phyloP scores from a whole-genome alignment of 129 eudicot genomes.

The Apium graveolens region DNA sequence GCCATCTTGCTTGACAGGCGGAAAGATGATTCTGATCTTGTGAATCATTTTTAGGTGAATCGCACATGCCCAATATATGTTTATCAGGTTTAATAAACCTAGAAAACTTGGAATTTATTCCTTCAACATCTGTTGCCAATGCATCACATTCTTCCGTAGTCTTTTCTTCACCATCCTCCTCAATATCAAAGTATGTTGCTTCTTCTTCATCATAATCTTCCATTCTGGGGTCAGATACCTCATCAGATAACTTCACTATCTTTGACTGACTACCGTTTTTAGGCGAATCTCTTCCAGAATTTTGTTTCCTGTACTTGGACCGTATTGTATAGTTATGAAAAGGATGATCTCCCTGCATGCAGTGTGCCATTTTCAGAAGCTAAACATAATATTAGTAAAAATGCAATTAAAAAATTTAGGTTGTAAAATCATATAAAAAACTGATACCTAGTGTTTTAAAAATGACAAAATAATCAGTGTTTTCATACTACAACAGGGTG shows the following conservation, averaged over 20 bases:
- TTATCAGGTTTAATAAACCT: conserved; percentile 10
- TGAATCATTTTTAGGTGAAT: conserved; percentile 14
- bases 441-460: too few relatives aligned
- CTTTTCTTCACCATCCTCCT: conserved; percentile 33
- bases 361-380: neutral
- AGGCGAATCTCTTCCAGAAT: conserved; percentile 23
- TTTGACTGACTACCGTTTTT: conserved; percentile 29
- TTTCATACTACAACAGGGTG: neutral
- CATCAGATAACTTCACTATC: conserved; percentile 31
- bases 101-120: conserved; percentile 11
- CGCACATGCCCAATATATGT: conserved; percentile 8
- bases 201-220: conserved; percentile 29
- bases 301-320: conserved; percentile 55
- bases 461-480: neutral
- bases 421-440: too few relatives aligned
- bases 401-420: too few relatives aligned
- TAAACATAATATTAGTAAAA: neutral
- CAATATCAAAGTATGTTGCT: conserved; percentile 16
- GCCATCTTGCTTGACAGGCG: conserved; percentile 64
- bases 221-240: conserved; percentile 19
- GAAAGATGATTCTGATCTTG: conserved; percentile 14
- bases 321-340: conserved; percentile 88
- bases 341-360: conserved; percentile 83
- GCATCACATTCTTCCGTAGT: conserved; percentile 31
- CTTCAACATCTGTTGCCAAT: conserved; percentile 16